phyloP scores from a whole-genome alignment of 345 rosid genomes.

The Mercurialis annua region DNA sequence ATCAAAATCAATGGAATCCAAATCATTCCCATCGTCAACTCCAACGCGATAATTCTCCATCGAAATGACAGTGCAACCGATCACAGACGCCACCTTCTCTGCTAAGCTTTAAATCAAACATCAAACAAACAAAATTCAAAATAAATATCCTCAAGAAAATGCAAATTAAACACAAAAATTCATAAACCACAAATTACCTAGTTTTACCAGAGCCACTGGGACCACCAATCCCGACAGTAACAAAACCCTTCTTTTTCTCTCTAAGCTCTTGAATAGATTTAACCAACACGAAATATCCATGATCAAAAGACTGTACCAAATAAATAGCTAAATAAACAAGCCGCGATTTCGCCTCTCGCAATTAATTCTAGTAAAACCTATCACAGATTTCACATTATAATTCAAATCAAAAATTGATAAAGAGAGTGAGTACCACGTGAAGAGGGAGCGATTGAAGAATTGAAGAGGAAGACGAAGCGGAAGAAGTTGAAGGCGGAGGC shows the following conservation, averaged over 20 bases:
- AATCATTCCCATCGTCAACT: conserved; percentile 77
- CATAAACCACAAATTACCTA: conserved; percentile 35
- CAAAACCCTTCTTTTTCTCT: conserved; percentile 83
- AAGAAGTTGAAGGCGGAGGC: conserved; percentile 74
- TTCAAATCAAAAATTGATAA: not conserved
- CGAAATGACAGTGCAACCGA: conserved; percentile 91
- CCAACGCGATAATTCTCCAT: conserved; percentile 93
- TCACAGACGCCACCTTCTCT: conserved; percentile 96
- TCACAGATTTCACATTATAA: not conserved
- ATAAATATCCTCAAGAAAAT: conserved; percentile 1
- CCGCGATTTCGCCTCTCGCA: not conserved
- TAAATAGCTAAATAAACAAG: conserved; percentile 18
- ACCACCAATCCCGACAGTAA: conserved; percentile 94
- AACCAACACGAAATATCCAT: conserved; percentile 77
- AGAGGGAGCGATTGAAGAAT: conserved; percentile 94
- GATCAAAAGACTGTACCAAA: conserved; percentile 78
- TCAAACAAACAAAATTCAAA: conserved; percentile 25
- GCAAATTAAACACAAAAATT: not conserved
- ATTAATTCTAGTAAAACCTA: not conserved
- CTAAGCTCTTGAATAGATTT: conserved; percentile 97
- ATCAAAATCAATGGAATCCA: conserved; percentile 87
- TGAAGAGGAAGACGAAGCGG: conserved; percentile 62
- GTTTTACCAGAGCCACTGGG: conserved; percentile 99
- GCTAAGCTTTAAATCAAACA: conserved; percentile 72
- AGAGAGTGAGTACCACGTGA: conserved; percentile 56